Evolutionary conservation across 2,329 filamentous ascomycete genomes (phyloP).

Genomic region (Colletotrichum sp.): DNA sequence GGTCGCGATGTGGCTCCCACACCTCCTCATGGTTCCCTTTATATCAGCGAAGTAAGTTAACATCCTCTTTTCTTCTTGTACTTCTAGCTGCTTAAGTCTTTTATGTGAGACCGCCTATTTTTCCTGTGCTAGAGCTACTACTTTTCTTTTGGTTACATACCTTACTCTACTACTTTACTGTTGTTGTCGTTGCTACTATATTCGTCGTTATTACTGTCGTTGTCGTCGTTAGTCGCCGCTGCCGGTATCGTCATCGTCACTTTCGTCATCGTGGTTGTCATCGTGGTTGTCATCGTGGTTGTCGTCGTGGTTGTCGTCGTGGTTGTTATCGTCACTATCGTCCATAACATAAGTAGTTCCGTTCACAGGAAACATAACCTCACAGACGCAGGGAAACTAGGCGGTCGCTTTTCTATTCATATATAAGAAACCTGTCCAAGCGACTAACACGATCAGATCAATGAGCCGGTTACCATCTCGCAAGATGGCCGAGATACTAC

Average conservation of each 20-base stretch:
- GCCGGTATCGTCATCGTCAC: too few relatives aligned
- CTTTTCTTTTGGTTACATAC: not conserved
- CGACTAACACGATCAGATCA: not conserved
- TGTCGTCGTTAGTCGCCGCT: too few relatives aligned
- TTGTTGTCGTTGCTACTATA: too few relatives aligned
- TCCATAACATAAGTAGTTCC: not conserved
- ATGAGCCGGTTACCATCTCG: not conserved
- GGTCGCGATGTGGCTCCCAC: not conserved
- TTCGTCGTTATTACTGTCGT: not conserved
- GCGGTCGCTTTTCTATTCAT: not conserved
- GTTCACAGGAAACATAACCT: not conserved
- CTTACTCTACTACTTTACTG: not conserved
- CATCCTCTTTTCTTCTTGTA: not conserved
- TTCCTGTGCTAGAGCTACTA: not conserved
- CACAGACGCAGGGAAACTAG: rapidly evolving
- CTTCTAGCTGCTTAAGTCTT: not conserved
- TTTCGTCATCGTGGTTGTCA: too few relatives aligned
- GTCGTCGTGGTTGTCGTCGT: too few relatives aligned
- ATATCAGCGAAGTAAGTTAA: not conserved
- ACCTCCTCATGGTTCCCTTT: not conserved
- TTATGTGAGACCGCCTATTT: not conserved
- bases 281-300: too few relatives aligned
- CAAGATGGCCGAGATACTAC: not conserved
- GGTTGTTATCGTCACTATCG: not conserved
- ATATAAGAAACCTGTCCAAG: not conserved